Percentiles rank a stretch among this genome's conserved stretches.
Evolutionary conservation across 345 rosid genomes (phyloP).

Genomic region (Anacardium occidentale): DNA sequence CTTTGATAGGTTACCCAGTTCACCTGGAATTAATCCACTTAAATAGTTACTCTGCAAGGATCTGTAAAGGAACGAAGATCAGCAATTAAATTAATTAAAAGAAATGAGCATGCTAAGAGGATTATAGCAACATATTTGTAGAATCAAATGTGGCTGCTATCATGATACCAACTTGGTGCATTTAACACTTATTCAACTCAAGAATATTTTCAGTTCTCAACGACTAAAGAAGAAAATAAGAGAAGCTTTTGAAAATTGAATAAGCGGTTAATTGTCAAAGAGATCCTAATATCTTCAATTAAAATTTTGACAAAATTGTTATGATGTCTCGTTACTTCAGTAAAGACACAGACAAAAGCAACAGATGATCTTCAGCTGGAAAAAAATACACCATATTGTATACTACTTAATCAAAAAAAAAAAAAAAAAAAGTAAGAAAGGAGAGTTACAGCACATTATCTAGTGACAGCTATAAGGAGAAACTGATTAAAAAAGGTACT

Average conservation of each 20-base stretch:
- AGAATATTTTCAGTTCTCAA: no score
- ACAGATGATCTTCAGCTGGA: not conserved
- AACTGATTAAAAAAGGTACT: conserved; percentile 29
- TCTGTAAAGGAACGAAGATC: conserved; percentile 41
- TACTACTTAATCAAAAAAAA: not conserved
- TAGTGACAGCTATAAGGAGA: not conserved
- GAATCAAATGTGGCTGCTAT: no score
- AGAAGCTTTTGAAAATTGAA: not conserved
- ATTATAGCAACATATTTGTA: not conserved
- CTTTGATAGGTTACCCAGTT: conserved; percentile 68
- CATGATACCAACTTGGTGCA: no score
- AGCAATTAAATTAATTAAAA: not conserved
- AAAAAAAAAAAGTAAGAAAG: not conserved
- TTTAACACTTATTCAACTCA: no score
- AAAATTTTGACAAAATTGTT: not conserved
- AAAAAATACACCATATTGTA: not conserved
- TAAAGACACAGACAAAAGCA: not conserved
- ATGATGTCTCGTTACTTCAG: no score
- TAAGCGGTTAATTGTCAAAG: not conserved
- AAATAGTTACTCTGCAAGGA: conserved; percentile 89
- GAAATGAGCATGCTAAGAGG: not conserved
- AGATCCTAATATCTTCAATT: not conserved
- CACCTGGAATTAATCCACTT: conserved; percentile 72
- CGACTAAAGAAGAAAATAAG: no score
- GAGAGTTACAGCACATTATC: not conserved